Evolutionary conservation across 129 eudicot genomes (phyloP).

Genomic region (Daucus carota): DNA sequence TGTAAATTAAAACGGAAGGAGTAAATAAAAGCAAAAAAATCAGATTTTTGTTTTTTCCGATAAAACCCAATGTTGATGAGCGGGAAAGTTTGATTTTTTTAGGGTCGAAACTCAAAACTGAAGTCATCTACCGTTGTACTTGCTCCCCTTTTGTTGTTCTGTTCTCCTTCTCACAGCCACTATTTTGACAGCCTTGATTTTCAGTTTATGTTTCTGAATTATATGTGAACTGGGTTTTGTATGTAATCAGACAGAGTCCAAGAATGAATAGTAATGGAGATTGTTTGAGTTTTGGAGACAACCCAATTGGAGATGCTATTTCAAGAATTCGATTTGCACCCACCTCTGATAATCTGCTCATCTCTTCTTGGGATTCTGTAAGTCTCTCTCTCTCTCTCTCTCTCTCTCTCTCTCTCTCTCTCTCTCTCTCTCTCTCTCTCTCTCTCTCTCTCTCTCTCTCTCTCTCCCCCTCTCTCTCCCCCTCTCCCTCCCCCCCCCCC

Average conservation of each 20-base stretch:
- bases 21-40: no score
- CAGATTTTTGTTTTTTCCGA: background rate
- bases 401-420: background rate
- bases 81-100: constrained; percentile 5
- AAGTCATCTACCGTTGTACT: background rate
- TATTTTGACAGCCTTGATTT: background rate
- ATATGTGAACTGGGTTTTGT: constrained; percentile 2
- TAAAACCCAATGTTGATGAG: background rate
- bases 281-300: constrained; percentile 30
- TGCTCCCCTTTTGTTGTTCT: background rate
- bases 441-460: background rate
- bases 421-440: background rate
- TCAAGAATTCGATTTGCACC: constrained; percentile 76
- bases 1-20: no score
- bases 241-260: background rate
- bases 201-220: background rate
- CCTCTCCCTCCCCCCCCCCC: no score
- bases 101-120: background rate
- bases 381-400: constrained; percentile 9
- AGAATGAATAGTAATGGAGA: constrained; percentile 32
- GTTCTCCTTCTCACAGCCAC: background rate
- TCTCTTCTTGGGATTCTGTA: constrained; percentile 95
- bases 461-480: background rate
- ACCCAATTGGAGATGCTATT: constrained; percentile 61
- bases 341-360: constrained; percentile 62